Conservation (phyloP, 805 yeast genomes). For the Lachancea cidri region DNA sequence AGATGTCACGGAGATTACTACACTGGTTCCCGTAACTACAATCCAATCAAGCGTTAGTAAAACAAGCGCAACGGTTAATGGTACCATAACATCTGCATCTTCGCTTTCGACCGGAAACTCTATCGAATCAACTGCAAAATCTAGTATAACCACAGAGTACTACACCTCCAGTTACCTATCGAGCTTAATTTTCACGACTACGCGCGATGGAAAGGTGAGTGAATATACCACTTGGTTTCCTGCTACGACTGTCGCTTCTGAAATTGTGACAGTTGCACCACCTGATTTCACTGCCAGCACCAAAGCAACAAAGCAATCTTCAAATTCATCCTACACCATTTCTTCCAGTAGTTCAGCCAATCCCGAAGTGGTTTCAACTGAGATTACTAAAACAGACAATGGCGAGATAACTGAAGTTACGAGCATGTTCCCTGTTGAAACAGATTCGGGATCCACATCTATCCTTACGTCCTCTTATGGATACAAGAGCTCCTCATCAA, state of each 20-base stretch:
- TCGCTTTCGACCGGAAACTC: too few species aligned
- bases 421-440: constrained; percentile 22
- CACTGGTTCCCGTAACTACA: background rate
- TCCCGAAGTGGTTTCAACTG: background rate
- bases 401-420: constrained; percentile 23
- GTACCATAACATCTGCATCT: too few species aligned
- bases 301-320: too few species aligned
- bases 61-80: too few species aligned
- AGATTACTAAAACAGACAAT: constrained; percentile 19
- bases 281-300: background rate
- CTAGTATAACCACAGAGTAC: background rate
- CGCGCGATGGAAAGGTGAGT: constrained; percentile 14
- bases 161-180: constrained; percentile 1
- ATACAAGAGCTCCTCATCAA: background rate
- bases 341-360: background rate
- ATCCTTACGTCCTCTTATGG: background rate
- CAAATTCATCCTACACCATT: background rate
- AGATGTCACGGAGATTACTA: background rate
- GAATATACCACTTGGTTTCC: constrained; percentile 19
- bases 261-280: background rate
- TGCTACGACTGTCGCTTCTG: constrained; percentile 8
- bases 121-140: too few species aligned
- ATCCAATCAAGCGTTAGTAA: too few species aligned
- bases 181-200: constrained; percentile 11
- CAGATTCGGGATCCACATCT: background rate